Evolutionary conservation across 805 yeast species (phyloP), one percentile per base, ranked within the genome.

Genomic region (Yarrowia deformans): DNA sequence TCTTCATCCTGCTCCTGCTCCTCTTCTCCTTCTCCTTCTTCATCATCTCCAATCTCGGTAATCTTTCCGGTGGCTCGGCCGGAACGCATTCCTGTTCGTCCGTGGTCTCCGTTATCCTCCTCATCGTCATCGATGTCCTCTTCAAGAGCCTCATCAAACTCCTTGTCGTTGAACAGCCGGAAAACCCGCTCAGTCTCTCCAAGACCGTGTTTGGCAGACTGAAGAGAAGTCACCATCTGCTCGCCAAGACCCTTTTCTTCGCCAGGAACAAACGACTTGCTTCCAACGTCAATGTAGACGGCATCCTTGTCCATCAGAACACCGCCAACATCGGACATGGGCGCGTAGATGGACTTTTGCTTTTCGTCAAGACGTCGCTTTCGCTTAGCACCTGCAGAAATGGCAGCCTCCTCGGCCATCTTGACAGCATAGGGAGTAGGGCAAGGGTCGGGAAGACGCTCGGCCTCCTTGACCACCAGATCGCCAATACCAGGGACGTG

Each of bases 281-380:
- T 72, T 1, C 92, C 93, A 9, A 90, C 87, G 74, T 90, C 98
- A 70, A 95, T 91, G 75, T 93, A 95, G 1, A 95, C 99, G 9
- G 99, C 97, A 81, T 95, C 99, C 77, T 90, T 93, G 80, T 95
- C 99, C 71, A 95, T 92, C 72, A 95, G 82, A 45, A 95, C 97
- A 78, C 99, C 99, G 69, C 98, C 98, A n/a, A 95, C 97, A 79
- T 95, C 98, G 58, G 98, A 91, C 99, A 95, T 95, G 63, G 99
- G 99, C 0, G 99, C 99, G 78, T 96, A 95, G 1, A 95, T 92
- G 73, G 92, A 87, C 78, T 93, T 95, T 77, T 92, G 97, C 74
- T 89, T 91, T 76, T 95, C 99, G 73, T 95, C 98, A 68, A 95
- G 85, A 76, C 98, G 86, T 77, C 92, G 91, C 75, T 98, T 85